A percentile compares a stretch with the other conserved stretches of the same genome.
Evolutionary conservation across 768 basidiomycete genomes (phyloP).

Genomic region (Holtermannia corniformis): DNA sequence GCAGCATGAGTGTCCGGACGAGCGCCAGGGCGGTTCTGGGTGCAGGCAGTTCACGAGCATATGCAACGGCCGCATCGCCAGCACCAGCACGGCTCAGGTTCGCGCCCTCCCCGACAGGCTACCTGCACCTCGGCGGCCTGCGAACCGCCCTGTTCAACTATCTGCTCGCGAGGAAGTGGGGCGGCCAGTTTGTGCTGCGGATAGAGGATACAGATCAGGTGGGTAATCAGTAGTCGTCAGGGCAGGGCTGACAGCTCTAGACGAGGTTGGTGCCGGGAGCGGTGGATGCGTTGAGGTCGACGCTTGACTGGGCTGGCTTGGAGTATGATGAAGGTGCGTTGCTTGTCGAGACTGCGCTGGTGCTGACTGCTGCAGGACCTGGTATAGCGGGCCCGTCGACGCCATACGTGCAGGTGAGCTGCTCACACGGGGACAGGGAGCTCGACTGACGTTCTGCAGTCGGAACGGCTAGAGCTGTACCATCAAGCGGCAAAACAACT

Average conservation of each 20-base stretch:
- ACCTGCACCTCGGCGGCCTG: slow-evolving; percentile 86
- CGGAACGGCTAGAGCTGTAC: slow-evolving; percentile 80
- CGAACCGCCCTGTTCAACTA: slow-evolving; percentile 91
- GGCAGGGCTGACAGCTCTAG: slow-evolving; percentile 44
- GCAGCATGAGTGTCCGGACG: too few relatives aligned
- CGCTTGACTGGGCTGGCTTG: slow-evolving; percentile 82
- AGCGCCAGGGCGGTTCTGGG: too few relatives aligned
- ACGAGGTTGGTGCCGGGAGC: slow-evolving; percentile 70
- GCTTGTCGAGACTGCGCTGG: background rate
- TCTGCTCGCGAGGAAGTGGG: slow-evolving; percentile 66
- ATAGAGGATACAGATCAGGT: slow-evolving; percentile 95
- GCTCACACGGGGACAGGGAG: background rate
- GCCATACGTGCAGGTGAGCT: slow-evolving; percentile 73
- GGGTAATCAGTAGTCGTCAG: slow-evolving; percentile 22
- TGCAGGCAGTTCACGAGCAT: too few relatives aligned
- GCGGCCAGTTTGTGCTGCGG: slow-evolving; percentile 81
- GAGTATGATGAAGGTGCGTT: slow-evolving; percentile 77
- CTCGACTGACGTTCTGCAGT: slow-evolving; percentile 47
- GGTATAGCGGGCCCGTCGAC: slow-evolving; percentile 62
- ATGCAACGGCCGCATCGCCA: background rate
- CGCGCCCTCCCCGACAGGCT: slow-evolving; percentile 93
- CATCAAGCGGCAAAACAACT: slow-evolving; percentile 61
- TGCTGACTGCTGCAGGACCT: slow-evolving; percentile 52
- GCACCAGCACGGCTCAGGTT: slow-evolving; percentile 58
- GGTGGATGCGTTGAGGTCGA: slow-evolving; percentile 65